A percentile compares a stretch with the other conserved stretches of the same genome.
phyloP scores from a whole-genome alignment of 306 rosid genomes.

The Quercus parvula region DNA sequence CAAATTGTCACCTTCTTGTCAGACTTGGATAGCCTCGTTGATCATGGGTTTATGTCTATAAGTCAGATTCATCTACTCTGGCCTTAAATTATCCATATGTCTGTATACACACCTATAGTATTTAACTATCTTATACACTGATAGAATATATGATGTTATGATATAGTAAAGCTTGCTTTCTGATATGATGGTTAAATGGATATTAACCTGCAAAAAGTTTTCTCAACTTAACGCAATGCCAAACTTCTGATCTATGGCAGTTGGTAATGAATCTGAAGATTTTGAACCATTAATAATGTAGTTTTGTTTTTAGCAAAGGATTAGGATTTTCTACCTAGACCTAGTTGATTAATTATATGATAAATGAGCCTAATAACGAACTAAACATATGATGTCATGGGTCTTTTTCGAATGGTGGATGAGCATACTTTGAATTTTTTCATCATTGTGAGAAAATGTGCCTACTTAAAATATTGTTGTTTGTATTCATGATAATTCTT shows the following conservation, averaged over 20 bases:
- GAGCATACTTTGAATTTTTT: background rate
- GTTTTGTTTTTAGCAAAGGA: background rate
- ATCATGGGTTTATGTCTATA: background rate
- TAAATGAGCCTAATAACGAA: background rate
- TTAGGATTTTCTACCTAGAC: background rate
- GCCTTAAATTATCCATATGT: background rate
- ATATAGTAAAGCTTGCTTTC: background rate
- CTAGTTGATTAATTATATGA: background rate
- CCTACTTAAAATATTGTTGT: constrained; percentile 17
- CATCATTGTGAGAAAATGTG: constrained; percentile 12
- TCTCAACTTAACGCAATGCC: background rate
- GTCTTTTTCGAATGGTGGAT: background rate
- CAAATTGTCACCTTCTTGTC: background rate
- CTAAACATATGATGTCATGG: background rate
- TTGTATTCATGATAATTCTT: constrained; percentile 2
- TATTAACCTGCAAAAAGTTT: background rate
- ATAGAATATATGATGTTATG: background rate
- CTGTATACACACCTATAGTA: background rate
- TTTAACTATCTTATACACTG: background rate
- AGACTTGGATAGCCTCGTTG: background rate
- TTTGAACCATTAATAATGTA: background rate
- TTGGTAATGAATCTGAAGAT: background rate
- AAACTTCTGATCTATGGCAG: background rate
- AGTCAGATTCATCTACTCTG: background rate
- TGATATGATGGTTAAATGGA: background rate